These are phyloP conservation scores for Conringia planisiliqua DNA, from an alignment of 345 rosid genomes.

Conservation along the genomic window DNA sequence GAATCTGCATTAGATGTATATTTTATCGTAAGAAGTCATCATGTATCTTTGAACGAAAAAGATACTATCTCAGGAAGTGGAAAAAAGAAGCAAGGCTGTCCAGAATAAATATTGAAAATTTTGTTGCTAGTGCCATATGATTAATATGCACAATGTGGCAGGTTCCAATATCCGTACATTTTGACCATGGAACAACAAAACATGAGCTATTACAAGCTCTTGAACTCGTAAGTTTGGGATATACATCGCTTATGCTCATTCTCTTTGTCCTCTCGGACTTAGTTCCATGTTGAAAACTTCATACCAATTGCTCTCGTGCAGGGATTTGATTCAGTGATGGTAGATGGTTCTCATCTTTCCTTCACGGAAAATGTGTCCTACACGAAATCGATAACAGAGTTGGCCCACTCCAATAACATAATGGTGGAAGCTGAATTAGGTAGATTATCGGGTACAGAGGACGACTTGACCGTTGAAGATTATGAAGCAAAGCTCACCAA, in stretches of 20 bases:
- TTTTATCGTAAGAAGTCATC: background rate
- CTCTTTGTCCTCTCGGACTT: slow-evolving; percentile 4
- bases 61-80: background rate
- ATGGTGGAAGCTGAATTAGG: slow-evolving; percentile 96
- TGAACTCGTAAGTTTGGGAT: slow-evolving; percentile 54
- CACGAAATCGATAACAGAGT: slow-evolving; percentile 59
- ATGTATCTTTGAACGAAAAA: background rate
- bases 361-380: slow-evolving; percentile 66
- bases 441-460: slow-evolving; percentile 93
- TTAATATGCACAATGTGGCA: slow-evolving; percentile 35
- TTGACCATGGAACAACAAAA: slow-evolving; percentile 89
- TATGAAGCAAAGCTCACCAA: slow-evolving; percentile 91
- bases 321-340: slow-evolving; percentile 97
- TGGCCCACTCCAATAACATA: slow-evolving; percentile 70
- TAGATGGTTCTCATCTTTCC: slow-evolving; percentile 91
- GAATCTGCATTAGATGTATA: background rate
- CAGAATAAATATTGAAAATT: background rate
- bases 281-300: background rate
- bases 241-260: background rate
- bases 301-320: slow-evolving; percentile 29
- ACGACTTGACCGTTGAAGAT: slow-evolving; percentile 88
- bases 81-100: background rate
- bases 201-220: slow-evolving; percentile 76
- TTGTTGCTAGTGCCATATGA: background rate
- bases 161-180: slow-evolving; percentile 94